Base-by-base conservation (phyloP, 768 basidiomycete genomes). In the Galerina sulciceps region DNA sequence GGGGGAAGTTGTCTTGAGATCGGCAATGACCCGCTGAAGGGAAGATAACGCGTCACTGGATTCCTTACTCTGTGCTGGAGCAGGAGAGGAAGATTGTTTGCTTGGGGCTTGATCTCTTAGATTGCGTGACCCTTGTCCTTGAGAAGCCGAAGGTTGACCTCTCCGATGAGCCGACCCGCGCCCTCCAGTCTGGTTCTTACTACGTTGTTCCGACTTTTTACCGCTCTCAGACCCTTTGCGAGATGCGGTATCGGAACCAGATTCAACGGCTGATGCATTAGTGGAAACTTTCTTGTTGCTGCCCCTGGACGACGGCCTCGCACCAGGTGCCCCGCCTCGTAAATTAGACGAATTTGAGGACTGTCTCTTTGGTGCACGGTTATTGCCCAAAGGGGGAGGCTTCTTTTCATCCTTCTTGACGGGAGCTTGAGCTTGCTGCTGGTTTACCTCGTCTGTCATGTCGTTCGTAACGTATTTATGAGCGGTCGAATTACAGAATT, bases 11-110 rank as follows among this genome's bases (percentile, higher is more conserved):
- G 90, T 89, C 81, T 94, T 96, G 62, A 97, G 81, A 73, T 98
- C 95, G 55, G 91, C 91, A 65, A 98, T 98, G 72, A 97, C 90
- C 57, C 93, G 87, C 69, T 98, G 94, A 53, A 98, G 85, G 26
- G 92, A 93, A 59, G 90, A 90, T 58, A 94, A 79, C 15, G 90
- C 92, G 71, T 90, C 89, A 69, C 90, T 92, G 18, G 85, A 83
- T 64, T 92, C 89, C 36, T 79, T 80, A 61, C 74, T 77, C 61
- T 83, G 78, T 44, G 71, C 71, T 59, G 84, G 82, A 38, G 79
- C 80, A 37, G 86, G 82, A 38, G 82, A 77, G 40, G 78, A 63
- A 40, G 81, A 75, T 71, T 82, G 81, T 71, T 79, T 85, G 57
- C 73, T 73, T 58, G 71, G 63, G 57, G 65, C 61, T 59, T 80